Conservation (phyloP, 2,329 filamentous ascomycete genomes). For the Nigrospora osmanthi region DNA sequence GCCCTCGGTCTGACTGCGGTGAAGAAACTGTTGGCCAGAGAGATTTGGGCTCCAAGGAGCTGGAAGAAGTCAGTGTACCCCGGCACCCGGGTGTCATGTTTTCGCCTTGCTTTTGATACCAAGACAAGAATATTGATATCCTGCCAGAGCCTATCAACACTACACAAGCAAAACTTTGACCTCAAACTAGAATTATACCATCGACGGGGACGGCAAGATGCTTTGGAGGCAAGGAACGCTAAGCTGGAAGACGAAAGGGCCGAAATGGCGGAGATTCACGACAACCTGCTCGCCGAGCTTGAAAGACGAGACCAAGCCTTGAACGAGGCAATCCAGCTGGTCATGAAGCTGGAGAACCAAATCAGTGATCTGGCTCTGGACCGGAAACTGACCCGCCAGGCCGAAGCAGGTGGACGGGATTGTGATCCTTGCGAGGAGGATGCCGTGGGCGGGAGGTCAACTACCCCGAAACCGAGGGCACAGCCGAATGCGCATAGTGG, state of each 20-base stretch:
- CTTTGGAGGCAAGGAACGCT: conserved; percentile 50
- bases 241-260: conserved; percentile 43
- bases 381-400: conserved; percentile 41
- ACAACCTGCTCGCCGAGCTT: conserved; percentile 49
- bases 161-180: conserved; percentile 73
- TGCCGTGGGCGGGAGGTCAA: conserved; percentile 9
- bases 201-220: conserved; percentile 54
- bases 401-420: conserved; percentile 34
- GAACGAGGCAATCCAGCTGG: conserved; percentile 63
- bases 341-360: conserved; percentile 55
- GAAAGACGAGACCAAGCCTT: conserved; percentile 64
- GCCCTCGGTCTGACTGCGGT: conserved; percentile 34
- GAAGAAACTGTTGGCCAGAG: conserved; percentile 38
- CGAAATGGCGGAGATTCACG: conserved; percentile 50
- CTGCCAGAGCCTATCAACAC: conserved; percentile 51
- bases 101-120: neutral
- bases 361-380: conserved; percentile 46
- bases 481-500: conserved; percentile 5
- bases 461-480: neutral
- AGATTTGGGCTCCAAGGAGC: conserved; percentile 57
- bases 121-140: conserved; percentile 5
- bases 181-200: conserved; percentile 68
- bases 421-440: conserved; percentile 16
- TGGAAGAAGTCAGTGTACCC: conserved; percentile 48
- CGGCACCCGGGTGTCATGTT: neutral